These are phyloP conservation scores for Neofusicoccum kwambonambiense DNA, from an alignment of 2,329 filamentous ascomycete species.

Conservation along the genomic window DNA sequence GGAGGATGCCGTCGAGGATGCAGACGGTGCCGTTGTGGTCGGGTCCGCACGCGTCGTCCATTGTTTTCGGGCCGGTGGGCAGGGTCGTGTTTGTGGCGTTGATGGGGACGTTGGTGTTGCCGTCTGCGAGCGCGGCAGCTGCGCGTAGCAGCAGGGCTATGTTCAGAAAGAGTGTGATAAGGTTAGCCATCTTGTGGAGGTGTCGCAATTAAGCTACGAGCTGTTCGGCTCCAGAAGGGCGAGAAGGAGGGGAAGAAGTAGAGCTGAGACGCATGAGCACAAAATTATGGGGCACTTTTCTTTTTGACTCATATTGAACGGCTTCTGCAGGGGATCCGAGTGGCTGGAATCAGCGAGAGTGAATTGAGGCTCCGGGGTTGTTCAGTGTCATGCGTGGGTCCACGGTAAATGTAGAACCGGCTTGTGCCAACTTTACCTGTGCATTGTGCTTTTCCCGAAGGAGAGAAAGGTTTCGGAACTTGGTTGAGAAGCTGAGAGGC, in stretches of 20 bases:
- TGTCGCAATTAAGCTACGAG: neutral
- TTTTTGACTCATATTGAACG: neutral
- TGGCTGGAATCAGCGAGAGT: neutral
- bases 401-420: neutral
- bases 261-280: neutral
- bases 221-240: neutral
- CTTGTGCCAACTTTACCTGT: neutral
- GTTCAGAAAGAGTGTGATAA: neutral
- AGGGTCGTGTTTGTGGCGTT: neutral
- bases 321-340: neutral
- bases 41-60: neutral
- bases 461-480: neutral
- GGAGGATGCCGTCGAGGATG: conserved; percentile 9
- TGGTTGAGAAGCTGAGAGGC: neutral
- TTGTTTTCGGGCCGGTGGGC: neutral
- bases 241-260: neutral
- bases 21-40: conserved; percentile 2
- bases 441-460: neutral
- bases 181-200: neutral
- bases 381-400: neutral
- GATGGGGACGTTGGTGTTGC: neutral
- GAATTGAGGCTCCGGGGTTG: neutral
- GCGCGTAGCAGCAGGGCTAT: neutral
- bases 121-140: neutral
- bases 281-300: too few species aligned